phyloP scores from a whole-genome alignment of 2,329 filamentous ascomycete genomes.

The Colletotrichum limetticola region DNA sequence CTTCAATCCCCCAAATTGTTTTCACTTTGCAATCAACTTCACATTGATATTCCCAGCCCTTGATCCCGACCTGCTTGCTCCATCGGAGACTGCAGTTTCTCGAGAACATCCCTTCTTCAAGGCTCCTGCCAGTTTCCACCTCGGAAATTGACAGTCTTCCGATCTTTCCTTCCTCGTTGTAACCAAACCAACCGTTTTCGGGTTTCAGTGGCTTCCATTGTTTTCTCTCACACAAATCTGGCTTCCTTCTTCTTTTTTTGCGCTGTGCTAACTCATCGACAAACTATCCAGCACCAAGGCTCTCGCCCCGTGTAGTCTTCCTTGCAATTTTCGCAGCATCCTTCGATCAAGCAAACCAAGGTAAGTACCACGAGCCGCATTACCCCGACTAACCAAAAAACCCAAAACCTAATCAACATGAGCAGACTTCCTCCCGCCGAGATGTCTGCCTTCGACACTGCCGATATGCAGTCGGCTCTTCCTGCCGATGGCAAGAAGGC shows the following conservation, averaged over 20 bases:
- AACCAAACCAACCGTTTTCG: background rate
- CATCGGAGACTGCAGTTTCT: background rate
- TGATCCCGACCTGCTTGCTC: background rate
- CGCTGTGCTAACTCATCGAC: background rate
- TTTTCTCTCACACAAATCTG: background rate
- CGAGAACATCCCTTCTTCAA: background rate
- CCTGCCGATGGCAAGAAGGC: conserved; percentile 40
- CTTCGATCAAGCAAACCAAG: background rate
- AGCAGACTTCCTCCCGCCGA: background rate
- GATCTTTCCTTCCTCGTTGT: background rate
- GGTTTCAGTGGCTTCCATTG: background rate
- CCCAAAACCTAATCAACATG: background rate
- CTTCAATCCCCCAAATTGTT: background rate
- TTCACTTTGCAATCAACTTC: background rate
- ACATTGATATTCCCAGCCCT: background rate
- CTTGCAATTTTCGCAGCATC: background rate
- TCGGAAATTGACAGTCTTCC: background rate
- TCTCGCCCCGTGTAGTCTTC: background rate
- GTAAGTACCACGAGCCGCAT: background rate
- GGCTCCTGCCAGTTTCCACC: background rate
- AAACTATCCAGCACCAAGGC: background rate
- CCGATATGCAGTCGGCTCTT: conserved; percentile 46
- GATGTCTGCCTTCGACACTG: conserved; percentile 16
- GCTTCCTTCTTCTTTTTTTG: background rate
- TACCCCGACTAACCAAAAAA: no score